Percentiles rank a stretch among this genome's conserved stretches.
phyloP scores from a whole-genome alignment of 495 filamentous ascomycete species.

The Penicillium malachiteum region DNA sequence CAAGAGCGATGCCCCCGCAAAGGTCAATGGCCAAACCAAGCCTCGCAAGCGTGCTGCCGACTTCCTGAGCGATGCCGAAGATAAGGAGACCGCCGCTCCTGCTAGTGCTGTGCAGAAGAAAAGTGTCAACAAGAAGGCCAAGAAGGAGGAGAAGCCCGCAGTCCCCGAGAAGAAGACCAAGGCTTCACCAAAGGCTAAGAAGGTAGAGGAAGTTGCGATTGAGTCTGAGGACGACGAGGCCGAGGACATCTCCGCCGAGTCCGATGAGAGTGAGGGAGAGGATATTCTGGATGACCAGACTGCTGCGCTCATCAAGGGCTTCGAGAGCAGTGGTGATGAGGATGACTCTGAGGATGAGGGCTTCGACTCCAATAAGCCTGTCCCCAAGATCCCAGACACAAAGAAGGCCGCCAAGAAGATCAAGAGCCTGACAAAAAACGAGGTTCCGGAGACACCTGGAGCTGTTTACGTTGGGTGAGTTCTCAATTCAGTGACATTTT shows the following conservation, averaged over 20 bases:
- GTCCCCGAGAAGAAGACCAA: slow-evolving; percentile 34
- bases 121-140: slow-evolving; percentile 38
- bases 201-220: slow-evolving; percentile 27
- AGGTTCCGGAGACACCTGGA: slow-evolving; percentile 57
- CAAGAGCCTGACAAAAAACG: slow-evolving; percentile 44
- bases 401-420: slow-evolving; percentile 62
- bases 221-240: slow-evolving; percentile 31
- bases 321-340: slow-evolving; percentile 77
- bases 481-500: neutral
- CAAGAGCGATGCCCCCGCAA: slow-evolving; percentile 24
- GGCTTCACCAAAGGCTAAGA: slow-evolving; percentile 32
- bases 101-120: slow-evolving; percentile 23
- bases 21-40: slow-evolving; percentile 40
- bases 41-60: slow-evolving; percentile 57
- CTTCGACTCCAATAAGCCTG: slow-evolving; percentile 54
- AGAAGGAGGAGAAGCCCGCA: slow-evolving; percentile 36
- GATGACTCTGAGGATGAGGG: slow-evolving; percentile 53
- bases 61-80: slow-evolving; percentile 47
- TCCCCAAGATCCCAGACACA: slow-evolving; percentile 60
- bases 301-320: slow-evolving; percentile 67
- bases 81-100: slow-evolving; percentile 26
- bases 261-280: slow-evolving; percentile 26
- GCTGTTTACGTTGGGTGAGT: slow-evolving; percentile 78
- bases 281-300: slow-evolving; percentile 64
- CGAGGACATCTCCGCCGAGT: slow-evolving; percentile 21